phyloP scores from a whole-genome alignment of 257 asterid genomes.

The Prunella vulgaris region DNA sequence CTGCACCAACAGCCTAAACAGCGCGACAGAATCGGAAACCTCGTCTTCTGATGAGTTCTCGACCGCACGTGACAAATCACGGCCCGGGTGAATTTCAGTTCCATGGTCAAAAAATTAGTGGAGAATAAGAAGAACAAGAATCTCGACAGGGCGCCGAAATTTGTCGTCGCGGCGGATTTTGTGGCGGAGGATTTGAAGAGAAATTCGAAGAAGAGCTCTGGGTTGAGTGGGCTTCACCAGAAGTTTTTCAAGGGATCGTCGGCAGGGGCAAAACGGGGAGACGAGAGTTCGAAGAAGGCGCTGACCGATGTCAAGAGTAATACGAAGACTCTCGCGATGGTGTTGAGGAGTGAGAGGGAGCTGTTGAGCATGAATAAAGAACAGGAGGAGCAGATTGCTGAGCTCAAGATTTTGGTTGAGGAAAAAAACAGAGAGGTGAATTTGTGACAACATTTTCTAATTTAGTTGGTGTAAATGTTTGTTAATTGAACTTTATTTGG shows the following conservation, averaged over 20 bases:
- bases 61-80: slow-evolving; percentile 28
- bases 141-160: slow-evolving; percentile 34
- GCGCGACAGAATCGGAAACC: slow-evolving; percentile 64
- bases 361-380: slow-evolving; percentile 59
- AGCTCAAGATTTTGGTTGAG: slow-evolving; percentile 57
- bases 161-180: slow-evolving; percentile 51
- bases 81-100: slow-evolving; percentile 37
- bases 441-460: not conserved
- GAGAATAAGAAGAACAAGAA: slow-evolving; percentile 52
- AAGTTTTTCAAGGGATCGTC: slow-evolving; percentile 71
- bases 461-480: too few relatives aligned
- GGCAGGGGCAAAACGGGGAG: slow-evolving; percentile 39
- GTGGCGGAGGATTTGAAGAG: slow-evolving; percentile 77
- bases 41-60: slow-evolving; percentile 60
- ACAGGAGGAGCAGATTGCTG: slow-evolving; percentile 57
- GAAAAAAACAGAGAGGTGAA: slow-evolving; percentile 71
- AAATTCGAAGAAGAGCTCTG: slow-evolving; percentile 41
- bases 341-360: slow-evolving; percentile 95
- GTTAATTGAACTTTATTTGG: not conserved
- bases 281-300: slow-evolving; percentile 65
- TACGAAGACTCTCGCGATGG: slow-evolving; percentile 85
- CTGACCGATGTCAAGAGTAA: slow-evolving; percentile 70
- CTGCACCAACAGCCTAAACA: slow-evolving; percentile 49
- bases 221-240: slow-evolving; percentile 64
- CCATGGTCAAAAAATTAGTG: slow-evolving; percentile 68